Base-by-base conservation (phyloP, 2,329 filamentous ascomycete species). In the Delphinella strobiligena region DNA sequence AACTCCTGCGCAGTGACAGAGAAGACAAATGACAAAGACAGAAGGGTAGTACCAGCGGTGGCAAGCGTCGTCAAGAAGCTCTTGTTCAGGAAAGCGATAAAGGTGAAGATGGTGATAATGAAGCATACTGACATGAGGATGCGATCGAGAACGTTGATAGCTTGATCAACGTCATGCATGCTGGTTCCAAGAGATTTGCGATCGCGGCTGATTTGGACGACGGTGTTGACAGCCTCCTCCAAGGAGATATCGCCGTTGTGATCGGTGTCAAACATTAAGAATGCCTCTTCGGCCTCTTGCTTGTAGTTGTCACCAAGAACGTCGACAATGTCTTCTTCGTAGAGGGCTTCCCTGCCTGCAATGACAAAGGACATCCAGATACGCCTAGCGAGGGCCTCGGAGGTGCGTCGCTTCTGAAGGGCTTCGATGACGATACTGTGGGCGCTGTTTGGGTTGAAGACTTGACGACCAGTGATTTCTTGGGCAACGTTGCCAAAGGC, bases 331-430 rank as follows among this genome's bases (percentile, higher is more conserved):
- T 98, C 91, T 4, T 94, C 86, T 7, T 74, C 61, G 49, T 74
- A 84, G 7, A 98, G 69, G 1, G 80, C 68, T 31, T 95, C 85
- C 43, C 79, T 79, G 51, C 86, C 87, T 61, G 96, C 89, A 3
- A 91, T 77, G 1, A 94, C 91, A 56, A 95, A 93, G 1, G 88
- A 95, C 85, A 95, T 93, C 91, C 91, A 96, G 46, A 96, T 80
- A 53, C 91, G 82, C 49, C 78, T 81, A n/a, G 85, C 88, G 42
- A 96, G 67, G n/a, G 91, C 91, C 58, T 96, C 88, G 0, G 87
- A 85, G 5, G 86, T 83, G 44, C 73, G 71, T 32, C 75, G 78
- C 63, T 86, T 89, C 61, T 95, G 88, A 22, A 96, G 69, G 7
- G 89, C 91, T 56, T 93, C 78, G 10, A 93, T 70, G 4, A 96